Percentiles rank a stretch among this genome's conserved stretches.
phyloP scores from a whole-genome alignment of 768 basidiomycete genomes.

The Rhodotorula babjevae region DNA sequence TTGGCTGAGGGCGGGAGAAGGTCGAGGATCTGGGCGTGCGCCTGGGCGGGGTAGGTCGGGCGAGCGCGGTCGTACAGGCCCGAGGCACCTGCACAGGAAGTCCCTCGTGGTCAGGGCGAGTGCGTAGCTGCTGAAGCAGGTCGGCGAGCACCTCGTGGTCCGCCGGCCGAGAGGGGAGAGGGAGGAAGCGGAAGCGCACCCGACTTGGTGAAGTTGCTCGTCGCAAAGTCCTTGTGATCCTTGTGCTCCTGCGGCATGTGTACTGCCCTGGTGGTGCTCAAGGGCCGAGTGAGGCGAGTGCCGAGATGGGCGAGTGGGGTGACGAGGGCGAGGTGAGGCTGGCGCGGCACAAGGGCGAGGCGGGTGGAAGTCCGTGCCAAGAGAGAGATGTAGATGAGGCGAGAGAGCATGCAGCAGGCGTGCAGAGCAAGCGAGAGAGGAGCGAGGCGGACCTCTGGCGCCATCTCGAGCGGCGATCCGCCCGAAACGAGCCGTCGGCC shows the following conservation, averaged over 20 bases:
- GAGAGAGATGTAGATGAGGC: too few species aligned
- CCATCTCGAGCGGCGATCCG: too few species aligned
- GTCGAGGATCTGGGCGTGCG: conserved; percentile 60
- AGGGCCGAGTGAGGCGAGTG: neutral
- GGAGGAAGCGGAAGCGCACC: neutral
- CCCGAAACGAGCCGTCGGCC: too few species aligned
- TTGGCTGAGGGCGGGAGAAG: conserved; percentile 45
- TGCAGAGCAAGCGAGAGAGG: too few species aligned
- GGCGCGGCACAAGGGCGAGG: too few species aligned
- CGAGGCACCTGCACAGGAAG: conserved; percentile 16
- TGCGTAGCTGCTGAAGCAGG: too few species aligned
- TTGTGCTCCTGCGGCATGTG: neutral
- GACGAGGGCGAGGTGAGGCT: too few species aligned
- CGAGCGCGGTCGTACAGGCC: conserved; percentile 56
- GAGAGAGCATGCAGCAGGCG: too few species aligned
- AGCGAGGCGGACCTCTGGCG: too few species aligned
- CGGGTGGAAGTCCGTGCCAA: too few species aligned
- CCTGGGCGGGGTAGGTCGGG: conserved; percentile 70
- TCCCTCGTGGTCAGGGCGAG: too few species aligned
- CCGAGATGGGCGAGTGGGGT: neutral
- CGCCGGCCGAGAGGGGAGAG: neutral
- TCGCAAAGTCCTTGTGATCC: neutral
- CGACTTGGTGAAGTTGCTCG: neutral
- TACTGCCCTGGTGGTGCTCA: neutral
- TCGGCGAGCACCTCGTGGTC: too few species aligned